Base-by-base conservation (phyloP, 2,329 filamentous ascomycete genomes). In the Cadophora malorum region DNA sequence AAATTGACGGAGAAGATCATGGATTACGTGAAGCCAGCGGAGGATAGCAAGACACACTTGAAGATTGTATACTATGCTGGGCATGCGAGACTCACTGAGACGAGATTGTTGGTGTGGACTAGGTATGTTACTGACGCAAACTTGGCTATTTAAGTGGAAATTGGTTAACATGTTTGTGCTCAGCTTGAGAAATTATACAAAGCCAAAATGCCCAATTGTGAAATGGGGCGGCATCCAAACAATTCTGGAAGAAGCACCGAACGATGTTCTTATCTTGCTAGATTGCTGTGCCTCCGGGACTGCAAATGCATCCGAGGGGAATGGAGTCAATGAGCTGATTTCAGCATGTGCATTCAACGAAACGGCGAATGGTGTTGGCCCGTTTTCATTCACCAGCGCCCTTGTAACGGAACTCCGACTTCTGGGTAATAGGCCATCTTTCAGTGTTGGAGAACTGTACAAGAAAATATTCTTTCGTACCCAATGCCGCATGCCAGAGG, bases 1-100 rank as follows among this genome's bases (percentile, higher is more conserved):
- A 88, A 88, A 75, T 81, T 89, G 9, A 83, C 83, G 31, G 81
- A 86, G 56, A 84, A 84, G 69, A 83, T 89, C 76, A 80, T 84
- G 23, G 82, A 83, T 0, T 88, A 88, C 70, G 80, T 89, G 41
- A 84, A 88, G 67, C 68, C 59, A 21, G 41, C 21, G 19, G 80
- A 84, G 45, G 83, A 85, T n/a, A 78, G 80, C 25, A 82, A 84
- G 38, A 83, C 86, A 66, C 85, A 88, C 71, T 80, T 89, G 31
- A 77, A 88, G 70, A 86, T 89, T 69, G 82, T 89, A 70, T 88
- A 88, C 75, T 90, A 89, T 73, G 84, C 85, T 67, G 87, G 87
- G 28, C 80, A 87, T 74, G 85, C 85, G 69, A 88, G 82, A 69
- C 78, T 84, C 25, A 83, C 83, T 14, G 70, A 80, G 4, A 85